Base-by-base conservation (phyloP, 192 early-diverging fungal genomes). In the Borealophlyctis nickersoniae region DNA sequence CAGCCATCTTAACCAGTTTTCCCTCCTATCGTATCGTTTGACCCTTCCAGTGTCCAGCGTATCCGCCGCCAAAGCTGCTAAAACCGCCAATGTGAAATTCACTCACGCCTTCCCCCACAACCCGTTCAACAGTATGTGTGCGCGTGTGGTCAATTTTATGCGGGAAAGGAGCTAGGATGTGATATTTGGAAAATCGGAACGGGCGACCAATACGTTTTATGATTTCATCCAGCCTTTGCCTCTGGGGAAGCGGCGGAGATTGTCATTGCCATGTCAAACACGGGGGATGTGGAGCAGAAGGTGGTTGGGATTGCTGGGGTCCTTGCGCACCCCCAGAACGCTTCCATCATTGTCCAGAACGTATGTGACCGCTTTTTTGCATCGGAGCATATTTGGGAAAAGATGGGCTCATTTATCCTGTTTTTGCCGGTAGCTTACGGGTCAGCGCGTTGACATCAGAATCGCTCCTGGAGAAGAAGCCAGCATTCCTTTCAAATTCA, bases 401-500 rank as follows among this genome's bases (percentile, higher is more conserved):
- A 36, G 13, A 36, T 28, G 56, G 65, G 56, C 30, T 19, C 13
- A 23, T 0, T 24, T 16, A 4, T 65, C 24, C 24, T n/a, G 35
- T 35, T 58, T 28, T 9, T 16, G n/a, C n/a, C n/a, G n/a, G n/a
- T 36, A 69, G 67, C 49, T 69, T 36, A 69, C 82, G 36, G 60
- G 66, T 33, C 36, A 62, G 35, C 58, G 59, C 33, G 81, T 80
- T 58, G 67, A 65, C 52, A 60, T 52, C 31, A 26, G 51, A 1
- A 62, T 80, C 26, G 57, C 58, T 35, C 49, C 74, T 13, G 57
- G 60, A 24, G 65, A 73, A 50, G 72, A 65, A 49, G 54, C 65
- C 28, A 68, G 71, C 7, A 49, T 84, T 24, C 58, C 62, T 28
- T 84, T 75, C 63, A 66, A 61, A 33, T 84, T 84, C 45, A 69